Percentiles rank a stretch among this genome's conserved stretches.
phyloP scores from a whole-genome alignment of 2,329 filamentous ascomycete species.

The Thelonectria discophora region DNA sequence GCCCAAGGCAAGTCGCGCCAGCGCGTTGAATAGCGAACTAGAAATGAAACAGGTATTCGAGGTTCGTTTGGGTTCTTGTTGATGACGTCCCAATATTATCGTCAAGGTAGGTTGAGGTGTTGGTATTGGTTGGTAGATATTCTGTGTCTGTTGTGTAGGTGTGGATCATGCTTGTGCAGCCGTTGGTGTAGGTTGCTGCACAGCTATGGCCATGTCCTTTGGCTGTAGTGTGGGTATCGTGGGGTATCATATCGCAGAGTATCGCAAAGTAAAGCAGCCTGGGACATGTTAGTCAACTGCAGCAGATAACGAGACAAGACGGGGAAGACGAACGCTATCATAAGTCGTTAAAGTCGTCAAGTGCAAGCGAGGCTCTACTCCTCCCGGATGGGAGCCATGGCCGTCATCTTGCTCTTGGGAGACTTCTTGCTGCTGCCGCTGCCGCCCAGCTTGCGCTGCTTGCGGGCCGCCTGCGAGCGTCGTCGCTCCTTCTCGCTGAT shows the following conservation, averaged over 20 bases:
- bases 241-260: constrained; percentile 40
- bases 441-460: constrained; percentile 45
- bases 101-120: constrained; percentile 23
- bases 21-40: constrained; percentile 2
- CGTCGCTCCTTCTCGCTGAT: constrained; percentile 65
- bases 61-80: constrained; percentile 1
- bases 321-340: constrained; percentile 36
- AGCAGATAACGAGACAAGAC: not conserved
- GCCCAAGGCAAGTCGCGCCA: constrained; percentile 18
- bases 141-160: not conserved
- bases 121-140: constrained; percentile 10
- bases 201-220: constrained; percentile 34
- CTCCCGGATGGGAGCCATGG: constrained; percentile 66
- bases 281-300: constrained; percentile 33
- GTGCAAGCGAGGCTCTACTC: constrained; percentile 35
- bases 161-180: constrained; percentile 30
- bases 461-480: constrained; percentile 48
- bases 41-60: not conserved
- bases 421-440: constrained; percentile 59
- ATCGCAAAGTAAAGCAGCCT: constrained; percentile 39
- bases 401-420: constrained; percentile 56
- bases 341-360: constrained; percentile 43
- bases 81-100: constrained; percentile 20
- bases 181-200: not conserved
- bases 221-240: constrained; percentile 17